Evolutionary conservation across 2,329 filamentous ascomycete species (phyloP).

Genomic region (Colletotrichum coccodes): DNA sequence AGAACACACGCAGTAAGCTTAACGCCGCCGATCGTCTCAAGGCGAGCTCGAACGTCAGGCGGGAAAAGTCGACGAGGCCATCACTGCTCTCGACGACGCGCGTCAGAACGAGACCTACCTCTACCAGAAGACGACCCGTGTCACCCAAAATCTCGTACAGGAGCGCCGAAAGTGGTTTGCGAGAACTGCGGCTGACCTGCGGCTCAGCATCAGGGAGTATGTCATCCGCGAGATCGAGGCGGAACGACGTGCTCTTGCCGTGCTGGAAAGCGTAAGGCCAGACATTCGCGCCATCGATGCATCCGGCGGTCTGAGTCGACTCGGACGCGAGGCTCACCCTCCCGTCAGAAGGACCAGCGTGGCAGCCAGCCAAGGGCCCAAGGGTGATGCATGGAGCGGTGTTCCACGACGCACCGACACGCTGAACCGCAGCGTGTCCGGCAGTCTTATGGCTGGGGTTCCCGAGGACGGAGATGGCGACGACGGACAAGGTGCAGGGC

Average conservation of each 20-base stretch:
- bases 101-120: constrained; percentile 84
- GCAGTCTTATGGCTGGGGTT: constrained; percentile 73
- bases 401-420: constrained; percentile 85
- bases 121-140: constrained; percentile 84
- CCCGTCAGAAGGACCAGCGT: constrained; percentile 77
- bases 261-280: constrained; percentile 91
- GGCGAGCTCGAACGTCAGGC: constrained; percentile 83
- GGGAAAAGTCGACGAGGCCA: constrained; percentile 99
- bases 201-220: constrained; percentile 87
- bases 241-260: constrained; percentile 89
- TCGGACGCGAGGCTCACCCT: constrained; percentile 90
- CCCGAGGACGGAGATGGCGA: constrained; percentile 69
- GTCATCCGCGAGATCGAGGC: constrained; percentile 95
- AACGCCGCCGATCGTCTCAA: constrained; percentile 90
- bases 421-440: constrained; percentile 80
- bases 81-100: constrained; percentile 88
- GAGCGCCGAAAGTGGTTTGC: constrained; percentile 94
- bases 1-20: constrained; percentile 83
- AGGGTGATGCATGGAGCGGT: constrained; percentile 98
- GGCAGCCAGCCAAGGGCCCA: constrained; percentile 90
- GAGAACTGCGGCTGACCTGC: constrained; percentile 85
- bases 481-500: constrained; percentile 45
- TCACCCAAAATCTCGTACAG: constrained; percentile 87
- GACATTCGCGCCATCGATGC: constrained; percentile 94
- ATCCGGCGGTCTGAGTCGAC: constrained; percentile 86